A percentile compares a stretch with the other conserved stretches of the same genome.
Evolutionary conservation across 2,329 filamentous ascomycete species (phyloP).

Genomic region (Didymella pomorum): DNA sequence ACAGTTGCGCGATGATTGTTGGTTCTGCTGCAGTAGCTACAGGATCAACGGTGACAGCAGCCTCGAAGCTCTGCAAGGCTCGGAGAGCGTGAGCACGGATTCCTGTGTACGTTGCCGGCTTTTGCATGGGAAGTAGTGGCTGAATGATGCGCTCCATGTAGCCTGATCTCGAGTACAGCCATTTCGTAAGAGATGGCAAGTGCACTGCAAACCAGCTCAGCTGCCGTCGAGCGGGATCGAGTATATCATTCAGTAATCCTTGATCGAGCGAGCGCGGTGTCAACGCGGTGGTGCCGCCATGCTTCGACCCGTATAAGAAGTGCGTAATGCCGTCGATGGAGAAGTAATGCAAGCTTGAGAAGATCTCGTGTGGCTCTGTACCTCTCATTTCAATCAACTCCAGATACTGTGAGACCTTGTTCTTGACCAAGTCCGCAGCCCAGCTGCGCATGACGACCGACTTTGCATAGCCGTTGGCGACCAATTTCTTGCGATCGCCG

Average conservation of each 20-base stretch:
- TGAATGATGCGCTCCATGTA: not conserved
- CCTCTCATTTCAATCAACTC: not conserved
- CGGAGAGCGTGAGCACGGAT: conserved; percentile 2
- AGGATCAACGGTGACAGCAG: too few relatives aligned
- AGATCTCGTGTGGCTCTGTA: conserved; percentile 1
- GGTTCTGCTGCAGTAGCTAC: not conserved
- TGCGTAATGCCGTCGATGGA: conserved; percentile 7
- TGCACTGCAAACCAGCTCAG: conserved; percentile 2
- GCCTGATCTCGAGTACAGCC: conserved; percentile 2
- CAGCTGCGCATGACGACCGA: not conserved
- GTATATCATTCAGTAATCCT: not conserved
- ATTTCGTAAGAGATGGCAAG: not conserved
- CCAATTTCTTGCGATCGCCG: conserved; percentile 3
- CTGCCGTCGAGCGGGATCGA: conserved; percentile 1
- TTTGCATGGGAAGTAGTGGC: conserved; percentile 1
- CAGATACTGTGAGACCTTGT: conserved; percentile 1
- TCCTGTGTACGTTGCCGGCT: conserved; percentile 4
- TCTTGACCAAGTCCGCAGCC: not conserved
- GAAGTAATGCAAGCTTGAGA: conserved; percentile 1
- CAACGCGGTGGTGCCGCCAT: not conserved
- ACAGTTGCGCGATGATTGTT: conserved; percentile 5
- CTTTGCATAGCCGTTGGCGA: conserved; percentile 3
- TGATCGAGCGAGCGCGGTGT: not conserved
- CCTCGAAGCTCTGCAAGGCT: not conserved
- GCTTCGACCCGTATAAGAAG: not conserved